Base-by-base conservation (phyloP, 345 rosid genomes). In the Eucalyptus cloeziana region DNA sequence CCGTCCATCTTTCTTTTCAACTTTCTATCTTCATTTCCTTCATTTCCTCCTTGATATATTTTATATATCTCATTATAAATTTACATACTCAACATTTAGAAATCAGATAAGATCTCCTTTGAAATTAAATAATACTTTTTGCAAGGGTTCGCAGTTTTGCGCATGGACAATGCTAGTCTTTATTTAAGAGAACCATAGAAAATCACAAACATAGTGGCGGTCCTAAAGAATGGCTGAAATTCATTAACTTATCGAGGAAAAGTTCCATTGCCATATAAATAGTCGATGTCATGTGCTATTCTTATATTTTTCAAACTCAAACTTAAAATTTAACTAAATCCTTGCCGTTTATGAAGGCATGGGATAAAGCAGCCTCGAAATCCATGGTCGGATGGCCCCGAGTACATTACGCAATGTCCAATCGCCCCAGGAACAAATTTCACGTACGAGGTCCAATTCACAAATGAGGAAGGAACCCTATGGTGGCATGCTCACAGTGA, bases 401-500 rank as follows among this genome's bases (percentile, higher is more conserved):
- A 89, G 43, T 89, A 91, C 56, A 80, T 93, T 30, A 93, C 93
- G 3, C 93, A 93, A 33, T 92, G 94, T 80, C 90, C 92, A 27
- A 92, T 91, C 30, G 56, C 76, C 21, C 88, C 94, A 1, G 88
- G 91, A 3, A 60, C 67, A 6, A 92, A 88, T 15, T 91, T 89
- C 89, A 93, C 92, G 2, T 88, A 93, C 24, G 81, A 90, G 85
- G 86, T 88, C 25, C 88, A 86, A 17, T 90, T 91, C 76, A 86
- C 88, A 14, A 64, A 87, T 15, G 91, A 90, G 13, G 92, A 89
- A 86, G 94, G 94, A 31, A 94, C 95, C 47, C 87, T 93, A 0
- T 93, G 96, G 95, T 93, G 94, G 95, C 94, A 94, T 25, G 94
- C 92, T 5, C 88, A 89, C 47, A 89, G 92, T 37, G 87, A 89